Evolutionary conservation across 495 filamentous ascomycete genomes (phyloP).

Genomic region (Neurospora pannonica): DNA sequence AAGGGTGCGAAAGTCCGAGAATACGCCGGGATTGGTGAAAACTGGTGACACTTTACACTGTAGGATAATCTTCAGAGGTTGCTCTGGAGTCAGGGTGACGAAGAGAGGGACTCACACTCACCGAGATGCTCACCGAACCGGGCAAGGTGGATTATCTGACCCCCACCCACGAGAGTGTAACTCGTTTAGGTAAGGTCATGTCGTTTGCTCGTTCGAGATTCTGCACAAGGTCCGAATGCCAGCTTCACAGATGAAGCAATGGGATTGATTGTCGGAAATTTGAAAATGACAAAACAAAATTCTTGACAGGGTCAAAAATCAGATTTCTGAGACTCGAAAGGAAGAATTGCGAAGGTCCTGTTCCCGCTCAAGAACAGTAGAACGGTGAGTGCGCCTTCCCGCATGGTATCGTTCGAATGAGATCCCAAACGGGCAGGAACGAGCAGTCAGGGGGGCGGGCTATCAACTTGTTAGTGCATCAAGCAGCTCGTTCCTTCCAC

Average conservation of each 20-base stretch:
- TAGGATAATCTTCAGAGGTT: background rate
- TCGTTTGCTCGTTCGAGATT: background rate
- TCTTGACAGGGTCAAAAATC: background rate
- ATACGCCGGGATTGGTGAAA: background rate
- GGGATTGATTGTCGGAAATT: background rate
- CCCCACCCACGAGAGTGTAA: background rate
- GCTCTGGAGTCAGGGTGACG: background rate
- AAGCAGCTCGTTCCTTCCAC: background rate
- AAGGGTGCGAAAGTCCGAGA: background rate
- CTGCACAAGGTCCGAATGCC: background rate
- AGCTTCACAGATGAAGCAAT: background rate
- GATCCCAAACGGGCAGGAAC: background rate
- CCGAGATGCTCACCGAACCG: background rate
- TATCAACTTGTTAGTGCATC: background rate
- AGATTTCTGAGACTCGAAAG: background rate
- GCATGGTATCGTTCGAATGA: background rate
- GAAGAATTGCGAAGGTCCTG: background rate
- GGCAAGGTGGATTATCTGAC: background rate
- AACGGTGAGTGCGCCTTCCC: background rate
- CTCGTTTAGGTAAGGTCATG: background rate
- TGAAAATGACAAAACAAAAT: background rate
- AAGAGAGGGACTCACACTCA: background rate
- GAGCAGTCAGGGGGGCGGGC: background rate
- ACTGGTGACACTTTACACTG: background rate
- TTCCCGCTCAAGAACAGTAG: background rate